phyloP scores from a whole-genome alignment of 108 stramenopile species.

The Skeletonema tropicum region DNA sequence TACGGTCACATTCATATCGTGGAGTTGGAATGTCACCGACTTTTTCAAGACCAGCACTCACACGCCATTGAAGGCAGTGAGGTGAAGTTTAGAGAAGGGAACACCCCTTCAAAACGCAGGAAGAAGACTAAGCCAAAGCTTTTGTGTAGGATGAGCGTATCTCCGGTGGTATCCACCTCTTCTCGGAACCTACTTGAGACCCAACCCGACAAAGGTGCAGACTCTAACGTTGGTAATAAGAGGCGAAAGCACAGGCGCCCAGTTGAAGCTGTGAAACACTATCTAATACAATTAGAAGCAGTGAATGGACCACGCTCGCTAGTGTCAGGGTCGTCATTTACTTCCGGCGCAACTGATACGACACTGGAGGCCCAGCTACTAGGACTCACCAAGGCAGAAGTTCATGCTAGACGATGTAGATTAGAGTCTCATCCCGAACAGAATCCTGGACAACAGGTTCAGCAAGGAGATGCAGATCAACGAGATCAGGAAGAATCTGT shows the following conservation, averaged over 20 bases:
- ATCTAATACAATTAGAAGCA: slow-evolving; percentile 63
- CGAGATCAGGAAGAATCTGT: slow-evolving; percentile 20
- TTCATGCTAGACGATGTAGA: slow-evolving; percentile 26
- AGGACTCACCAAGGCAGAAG: slow-evolving; percentile 46
- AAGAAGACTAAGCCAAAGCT: slow-evolving; percentile 46
- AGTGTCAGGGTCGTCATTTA: slow-evolving; percentile 18
- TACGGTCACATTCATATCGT: slow-evolving; percentile 53
- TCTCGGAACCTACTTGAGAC: slow-evolving; percentile 8
- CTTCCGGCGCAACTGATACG: slow-evolving; percentile 49
- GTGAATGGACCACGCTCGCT: slow-evolving; percentile 23
- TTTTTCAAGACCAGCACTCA: slow-evolving; percentile 21
- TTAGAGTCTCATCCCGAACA: background rate
- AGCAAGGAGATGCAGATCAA: background rate
- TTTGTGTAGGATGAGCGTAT: slow-evolving; percentile 52
- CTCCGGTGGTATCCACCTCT: slow-evolving; percentile 55
- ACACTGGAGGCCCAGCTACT: slow-evolving; percentile 52
- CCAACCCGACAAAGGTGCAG: slow-evolving; percentile 33
- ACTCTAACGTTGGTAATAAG: slow-evolving; percentile 32
- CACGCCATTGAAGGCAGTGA: slow-evolving; percentile 34
- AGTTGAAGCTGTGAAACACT: slow-evolving; percentile 54
- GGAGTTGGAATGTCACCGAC: slow-evolving; percentile 30
- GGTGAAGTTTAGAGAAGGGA: slow-evolving; percentile 15
- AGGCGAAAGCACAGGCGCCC: slow-evolving; percentile 48
- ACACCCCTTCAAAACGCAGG: slow-evolving; percentile 41
- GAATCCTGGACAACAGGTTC: background rate